Conservation (phyloP, 768 basidiomycete species). For the Leccinellum luteum region DNA sequence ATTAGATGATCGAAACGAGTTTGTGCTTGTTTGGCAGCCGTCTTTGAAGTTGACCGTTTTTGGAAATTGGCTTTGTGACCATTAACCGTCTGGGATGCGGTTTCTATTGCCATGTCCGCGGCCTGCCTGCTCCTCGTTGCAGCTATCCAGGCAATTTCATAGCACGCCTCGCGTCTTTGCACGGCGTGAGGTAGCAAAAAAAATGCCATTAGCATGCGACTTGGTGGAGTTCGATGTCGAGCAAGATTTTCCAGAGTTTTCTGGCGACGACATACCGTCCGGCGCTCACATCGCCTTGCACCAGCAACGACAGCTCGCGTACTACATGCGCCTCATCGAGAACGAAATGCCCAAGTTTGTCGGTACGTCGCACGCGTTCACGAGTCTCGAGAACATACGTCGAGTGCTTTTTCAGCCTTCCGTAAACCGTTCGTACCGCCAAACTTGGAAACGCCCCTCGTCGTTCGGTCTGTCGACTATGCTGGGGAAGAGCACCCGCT, state of each 20-base stretch:
- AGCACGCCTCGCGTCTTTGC: slow-evolving; percentile 18
- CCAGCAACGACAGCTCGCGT: slow-evolving; percentile 69
- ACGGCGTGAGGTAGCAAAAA: slow-evolving; percentile 20
- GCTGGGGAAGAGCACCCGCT: slow-evolving; percentile 75
- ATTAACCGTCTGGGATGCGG: slow-evolving; percentile 16
- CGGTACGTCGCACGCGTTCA: slow-evolving; percentile 46
- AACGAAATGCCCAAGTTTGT: slow-evolving; percentile 86
- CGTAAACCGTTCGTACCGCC: slow-evolving; percentile 79
- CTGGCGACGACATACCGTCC: slow-evolving; percentile 60
- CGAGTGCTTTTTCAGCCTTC: slow-evolving; percentile 51
- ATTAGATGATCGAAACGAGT: slow-evolving; percentile 9
- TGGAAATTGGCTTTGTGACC: neutral
- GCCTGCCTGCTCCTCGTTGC: slow-evolving; percentile 6
- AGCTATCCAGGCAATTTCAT: slow-evolving; percentile 22
- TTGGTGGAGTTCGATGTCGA: slow-evolving; percentile 35
- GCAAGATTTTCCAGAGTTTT: slow-evolving; percentile 31
- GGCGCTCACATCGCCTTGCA: slow-evolving; percentile 70
- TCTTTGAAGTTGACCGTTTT: neutral
- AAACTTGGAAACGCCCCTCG: slow-evolving; percentile 51
- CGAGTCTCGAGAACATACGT: slow-evolving; percentile 5
- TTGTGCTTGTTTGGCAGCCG: slow-evolving; percentile 26
- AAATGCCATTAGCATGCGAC: slow-evolving; percentile 40
- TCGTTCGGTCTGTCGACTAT: slow-evolving; percentile 74
- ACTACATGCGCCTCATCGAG: slow-evolving; percentile 84
- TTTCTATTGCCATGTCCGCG: slow-evolving; percentile 18